Evolutionary conservation across 257 asterid genomes (phyloP), one percentile per base, ranked within the genome.

Genomic region (Solanum chiquidenum): DNA sequence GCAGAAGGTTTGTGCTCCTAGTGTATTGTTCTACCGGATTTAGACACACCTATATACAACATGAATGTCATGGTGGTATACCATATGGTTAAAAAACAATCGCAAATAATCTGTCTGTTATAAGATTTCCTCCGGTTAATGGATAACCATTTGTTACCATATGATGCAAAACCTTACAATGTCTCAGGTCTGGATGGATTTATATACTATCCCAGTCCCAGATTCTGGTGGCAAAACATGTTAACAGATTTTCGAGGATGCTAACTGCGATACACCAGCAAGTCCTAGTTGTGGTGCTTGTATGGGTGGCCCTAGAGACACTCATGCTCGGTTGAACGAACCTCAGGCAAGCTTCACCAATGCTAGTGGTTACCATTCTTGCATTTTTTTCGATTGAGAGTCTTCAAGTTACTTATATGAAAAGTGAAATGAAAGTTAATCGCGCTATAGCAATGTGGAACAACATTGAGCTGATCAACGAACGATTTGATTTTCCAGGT

Each of bases 271-370:
- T 91, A 94, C 98, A 12, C 99, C 99, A 38, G 88, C 98, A n/a
- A 95, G 99, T 93, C 99, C 99, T 29, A 92, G 95, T 68, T 97
- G 99, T 20, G 98, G 97, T 88, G 99, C 99, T 86, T 97, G 99
- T 89, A 90, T 94, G 92, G 98, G 99, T 55, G 99, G 98, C 34
- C 99, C 75, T 68, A 12, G 37, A 68, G 75, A 68, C 18, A 68
- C 75, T 85, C 95, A 97, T 18, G 98, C 98, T 11, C 95, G 98
- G 91, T 92, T 95, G 93, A 97, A 97, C 27, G 98, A 95, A 74
- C 92, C 99, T 87, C 93, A 90, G 98, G 98, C 89, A 90, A 93
- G 98, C 92, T 89, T 12, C 44, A 25, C 29, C 9, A 25, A 3
- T 75, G 83, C 23, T 37, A 37, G 49, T 34, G 8, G 46, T 33